Conservation (phyloP, 202 grass and related monocot species). For the Digitaria exilis region DNA sequence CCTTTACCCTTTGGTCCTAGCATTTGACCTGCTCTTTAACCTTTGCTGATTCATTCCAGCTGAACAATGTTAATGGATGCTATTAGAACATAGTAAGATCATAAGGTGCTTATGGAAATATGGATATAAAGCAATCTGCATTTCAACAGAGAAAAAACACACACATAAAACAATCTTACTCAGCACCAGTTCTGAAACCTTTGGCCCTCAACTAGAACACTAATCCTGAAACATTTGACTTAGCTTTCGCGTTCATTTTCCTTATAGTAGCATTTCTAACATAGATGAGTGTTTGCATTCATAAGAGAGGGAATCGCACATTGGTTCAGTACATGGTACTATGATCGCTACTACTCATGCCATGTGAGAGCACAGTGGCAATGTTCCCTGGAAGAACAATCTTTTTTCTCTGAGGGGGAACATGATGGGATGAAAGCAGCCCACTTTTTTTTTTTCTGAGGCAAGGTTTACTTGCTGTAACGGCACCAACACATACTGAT, state of each 20-base stretch:
- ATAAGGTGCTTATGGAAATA: slow-evolving; percentile 16
- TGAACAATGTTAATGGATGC: not conserved
- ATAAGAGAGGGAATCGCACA: slow-evolving; percentile 12
- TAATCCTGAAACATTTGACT: slow-evolving; percentile 18
- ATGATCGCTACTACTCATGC: slow-evolving; percentile 3
- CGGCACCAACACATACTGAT: slow-evolving; percentile 17
- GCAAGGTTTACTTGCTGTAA: slow-evolving; percentile 41
- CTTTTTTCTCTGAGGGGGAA: slow-evolving; percentile 40
- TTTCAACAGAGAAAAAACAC: not conserved
- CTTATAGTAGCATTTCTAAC: not conserved
- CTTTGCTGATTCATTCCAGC: not conserved
- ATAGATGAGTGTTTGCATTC: slow-evolving; percentile 16
- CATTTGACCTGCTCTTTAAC: not conserved
- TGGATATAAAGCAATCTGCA: slow-evolving; percentile 17
- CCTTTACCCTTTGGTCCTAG: not conserved
- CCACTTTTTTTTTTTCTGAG: slow-evolving; percentile 35
- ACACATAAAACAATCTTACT: not conserved
- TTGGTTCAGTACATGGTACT: slow-evolving; percentile 24
- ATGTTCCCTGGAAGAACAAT: slow-evolving; percentile 44
- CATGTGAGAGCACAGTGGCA: slow-evolving; percentile 41
- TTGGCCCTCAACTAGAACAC: not conserved
- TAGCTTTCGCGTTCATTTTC: slow-evolving; percentile 21
- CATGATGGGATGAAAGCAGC: slow-evolving; percentile 45
- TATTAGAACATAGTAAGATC: not conserved
- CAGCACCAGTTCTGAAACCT: not conserved